Base-by-base conservation (phyloP, 129 eudicot species). In the Tagetes erecta region DNA sequence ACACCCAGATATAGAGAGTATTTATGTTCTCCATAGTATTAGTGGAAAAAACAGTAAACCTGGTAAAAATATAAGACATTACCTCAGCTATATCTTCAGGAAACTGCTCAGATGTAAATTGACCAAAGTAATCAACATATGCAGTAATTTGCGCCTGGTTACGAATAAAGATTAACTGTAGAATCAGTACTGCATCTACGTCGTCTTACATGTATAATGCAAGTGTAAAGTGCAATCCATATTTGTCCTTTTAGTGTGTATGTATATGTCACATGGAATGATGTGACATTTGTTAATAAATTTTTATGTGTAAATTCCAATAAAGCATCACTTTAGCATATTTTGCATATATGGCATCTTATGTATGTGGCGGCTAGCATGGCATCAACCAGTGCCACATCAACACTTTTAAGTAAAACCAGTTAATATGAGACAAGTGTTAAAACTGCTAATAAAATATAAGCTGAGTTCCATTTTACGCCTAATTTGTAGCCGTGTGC, bases 41-140 rank as follows among this genome's bases (percentile, higher is more conserved):
- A 40, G 34, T 5, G 45, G 9, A 35, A 4, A 42, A 8, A 14
- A 14, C 9, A 67, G 14, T 68, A 42, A 46, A 37, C 42, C 41
- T 67, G n/a, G 65, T 71, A 10, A 76, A 46, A 49, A 49, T 11
- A 34, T 53, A 44, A 31, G 49, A 58, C 41, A 39, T 60, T 90
- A 90, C 96, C 96, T 90, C 89, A 1, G 89, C 83, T 81, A 90
- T 83, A 80, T 90, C 96, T 67, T 90, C 96, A 30, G 97, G 86
- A 83, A 91, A 91, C 55, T 86, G 96, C 80, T 88, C 97, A 52
- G 97, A 91, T 68, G 90, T 91, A 81, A 91, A 91, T 72, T 91
- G 96, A 66, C 90, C 97, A 80, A 91, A 91, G 83, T 88, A 91
- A 53, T 91, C 97, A 60, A 91, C 97, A 78, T 91, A 91, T 38